Conservation (phyloP, 495 filamentous ascomycete species). For the Aspergillus mulundensis region DNA sequence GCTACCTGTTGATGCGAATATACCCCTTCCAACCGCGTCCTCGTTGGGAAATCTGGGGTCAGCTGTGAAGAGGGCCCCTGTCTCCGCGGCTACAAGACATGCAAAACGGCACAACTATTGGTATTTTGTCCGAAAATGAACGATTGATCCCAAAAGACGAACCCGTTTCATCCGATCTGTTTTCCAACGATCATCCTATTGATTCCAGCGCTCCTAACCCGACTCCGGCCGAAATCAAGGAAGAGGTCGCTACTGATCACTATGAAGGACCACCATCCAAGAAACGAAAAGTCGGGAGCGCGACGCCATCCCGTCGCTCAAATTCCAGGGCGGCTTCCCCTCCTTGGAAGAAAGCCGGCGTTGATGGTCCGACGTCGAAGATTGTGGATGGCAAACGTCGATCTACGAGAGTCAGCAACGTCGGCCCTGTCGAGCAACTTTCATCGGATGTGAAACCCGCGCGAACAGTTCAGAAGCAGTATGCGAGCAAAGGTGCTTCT, state of each 20-base stretch:
- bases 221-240: constrained; percentile 25
- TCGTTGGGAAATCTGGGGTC: constrained; percentile 66
- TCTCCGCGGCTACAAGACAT: constrained; percentile 52
- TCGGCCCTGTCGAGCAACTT: constrained; percentile 65
- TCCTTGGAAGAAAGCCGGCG: constrained; percentile 88
- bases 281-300: constrained; percentile 63
- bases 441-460: constrained; percentile 59
- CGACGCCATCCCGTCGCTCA: constrained; percentile 42
- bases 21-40: constrained; percentile 54
- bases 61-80: constrained; percentile 44
- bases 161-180: constrained; percentile 22
- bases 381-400: constrained; percentile 77
- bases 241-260: constrained; percentile 28
- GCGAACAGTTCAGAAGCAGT: constrained; percentile 38
- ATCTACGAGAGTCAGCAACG: constrained; percentile 72
- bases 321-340: constrained; percentile 62
- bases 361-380: constrained; percentile 83
- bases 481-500: constrained; percentile 23
- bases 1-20: constrained; percentile 63
- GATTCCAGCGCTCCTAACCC: constrained; percentile 28
- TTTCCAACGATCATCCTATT: constrained; percentile 21
- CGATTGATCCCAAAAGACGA: constrained; percentile 36
- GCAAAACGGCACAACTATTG: constrained; percentile 53
- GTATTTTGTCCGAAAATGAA: constrained; percentile 46
- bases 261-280: constrained; percentile 62